Percentiles rank a stretch among this genome's conserved stretches.
These are phyloP conservation scores for Phaeodactylum tricornutum DNA, from an alignment of 108 stramenopile species.

Conservation along the genomic window DNA sequence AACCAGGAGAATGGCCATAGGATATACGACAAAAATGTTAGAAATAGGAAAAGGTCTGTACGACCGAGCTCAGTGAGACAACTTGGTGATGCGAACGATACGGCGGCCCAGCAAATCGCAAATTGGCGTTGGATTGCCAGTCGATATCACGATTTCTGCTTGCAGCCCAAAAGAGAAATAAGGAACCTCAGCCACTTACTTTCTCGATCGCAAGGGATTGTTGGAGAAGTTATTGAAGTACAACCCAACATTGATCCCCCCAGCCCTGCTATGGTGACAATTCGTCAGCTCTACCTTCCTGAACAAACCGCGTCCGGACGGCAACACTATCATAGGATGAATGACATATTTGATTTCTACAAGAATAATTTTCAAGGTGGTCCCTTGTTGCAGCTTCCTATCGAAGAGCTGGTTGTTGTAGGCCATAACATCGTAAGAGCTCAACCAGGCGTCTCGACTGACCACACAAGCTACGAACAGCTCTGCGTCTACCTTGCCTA, in stretches of 20 bases:
- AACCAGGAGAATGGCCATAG: too few species aligned
- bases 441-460: too few species aligned
- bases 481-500: too few species aligned
- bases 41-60: too few species aligned
- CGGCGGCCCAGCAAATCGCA: slow-evolving; percentile 35
- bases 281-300: slow-evolving; percentile 43
- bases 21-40: too few species aligned
- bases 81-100: slow-evolving; percentile 57
- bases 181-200: background rate
- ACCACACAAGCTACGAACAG: too few species aligned
- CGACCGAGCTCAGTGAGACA: too few species aligned
- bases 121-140: slow-evolving; percentile 56
- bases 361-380: background rate
- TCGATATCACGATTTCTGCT: slow-evolving; percentile 10
- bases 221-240: slow-evolving; percentile 52
- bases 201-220: slow-evolving; percentile 8
- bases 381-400: slow-evolving; percentile 23
- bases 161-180: background rate
- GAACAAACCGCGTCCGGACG: slow-evolving; percentile 47
- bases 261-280: slow-evolving; percentile 41
- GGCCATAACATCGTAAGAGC: too few species aligned
- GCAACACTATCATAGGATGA: slow-evolving; percentile 3
- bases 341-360: slow-evolving; percentile 2
- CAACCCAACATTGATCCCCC: slow-evolving; percentile 9
- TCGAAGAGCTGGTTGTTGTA: slow-evolving; percentile 46